These are phyloP conservation scores for Phytophthora vignae DNA, from an alignment of 352 stramenopile species.

Conservation along the genomic window DNA sequence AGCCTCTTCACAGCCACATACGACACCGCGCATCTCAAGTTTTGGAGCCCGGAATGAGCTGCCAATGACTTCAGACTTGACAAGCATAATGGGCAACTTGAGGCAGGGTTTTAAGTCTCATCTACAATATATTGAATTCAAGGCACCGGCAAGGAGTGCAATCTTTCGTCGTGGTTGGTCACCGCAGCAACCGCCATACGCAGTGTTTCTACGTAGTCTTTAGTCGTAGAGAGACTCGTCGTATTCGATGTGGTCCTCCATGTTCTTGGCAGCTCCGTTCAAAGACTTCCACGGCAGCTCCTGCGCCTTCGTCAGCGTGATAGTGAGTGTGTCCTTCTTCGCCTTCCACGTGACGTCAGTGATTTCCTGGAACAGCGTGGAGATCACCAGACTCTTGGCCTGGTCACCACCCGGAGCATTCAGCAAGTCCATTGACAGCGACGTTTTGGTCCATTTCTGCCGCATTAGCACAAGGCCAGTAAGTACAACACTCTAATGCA, in stretches of 20 bases:
- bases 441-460: slow-evolving; percentile 85
- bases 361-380: slow-evolving; percentile 75
- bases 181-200: slow-evolving; percentile 2
- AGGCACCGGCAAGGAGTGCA: slow-evolving; percentile 10
- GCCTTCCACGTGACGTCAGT: slow-evolving; percentile 66
- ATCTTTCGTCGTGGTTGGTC: background rate
- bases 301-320: slow-evolving; percentile 75
- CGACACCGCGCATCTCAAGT: slow-evolving; percentile 74
- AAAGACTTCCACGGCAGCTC: slow-evolving; percentile 76
- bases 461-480: background rate
- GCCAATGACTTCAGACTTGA: slow-evolving; percentile 3
- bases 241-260: slow-evolving; percentile 89
- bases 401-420: slow-evolving; percentile 40
- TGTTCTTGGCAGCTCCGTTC: slow-evolving; percentile 82
- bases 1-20: slow-evolving; percentile 68
- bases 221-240: slow-evolving; percentile 85
- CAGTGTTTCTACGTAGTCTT: slow-evolving; percentile 5
- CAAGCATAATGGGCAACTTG: slow-evolving; percentile 21
- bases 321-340: slow-evolving; percentile 68
- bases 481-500: background rate
- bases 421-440: slow-evolving; percentile 77
- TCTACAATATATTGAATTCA: slow-evolving; percentile 36
- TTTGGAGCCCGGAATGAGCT: slow-evolving; percentile 68
- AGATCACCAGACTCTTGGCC: slow-evolving; percentile 78
- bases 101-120: slow-evolving; percentile 11